Conservation (phyloP, 495 filamentous ascomycete genomes). For the Choiromyces venosus region DNA sequence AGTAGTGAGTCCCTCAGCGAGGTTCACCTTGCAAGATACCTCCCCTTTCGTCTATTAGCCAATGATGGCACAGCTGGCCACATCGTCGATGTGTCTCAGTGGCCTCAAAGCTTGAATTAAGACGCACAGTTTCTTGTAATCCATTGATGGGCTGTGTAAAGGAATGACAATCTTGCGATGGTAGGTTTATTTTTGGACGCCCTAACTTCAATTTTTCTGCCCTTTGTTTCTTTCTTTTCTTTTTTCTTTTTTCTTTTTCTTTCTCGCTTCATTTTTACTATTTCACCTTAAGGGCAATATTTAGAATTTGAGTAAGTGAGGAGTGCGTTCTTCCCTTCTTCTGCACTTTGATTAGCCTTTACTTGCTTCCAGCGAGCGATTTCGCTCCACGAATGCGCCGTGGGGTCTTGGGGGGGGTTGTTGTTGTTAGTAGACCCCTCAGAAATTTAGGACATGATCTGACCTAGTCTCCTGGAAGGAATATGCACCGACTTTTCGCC, state of each 20-base stretch:
- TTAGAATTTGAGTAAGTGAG: not conserved
- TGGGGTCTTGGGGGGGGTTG: too few relatives aligned
- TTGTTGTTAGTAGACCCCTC: too few relatives aligned
- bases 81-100: slow-evolving; percentile 1
- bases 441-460: not conserved
- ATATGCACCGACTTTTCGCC: not conserved
- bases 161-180: not conserved
- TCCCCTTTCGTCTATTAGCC: not conserved
- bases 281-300: not conserved
- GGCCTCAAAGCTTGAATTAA: not conserved
- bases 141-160: not conserved
- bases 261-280: too few relatives aligned
- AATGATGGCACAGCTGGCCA: not conserved
- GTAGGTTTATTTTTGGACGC: not conserved
- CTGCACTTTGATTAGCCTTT: not conserved
- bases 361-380: not conserved
- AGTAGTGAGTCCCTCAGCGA: not conserved
- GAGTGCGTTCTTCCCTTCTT: not conserved
- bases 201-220: not conserved
- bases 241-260: not conserved
- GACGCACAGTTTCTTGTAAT: not conserved
- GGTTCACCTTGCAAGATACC: not conserved
- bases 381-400: not conserved
- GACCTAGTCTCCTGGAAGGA: not conserved
- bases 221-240: not conserved